Percentiles rank a stretch among this genome's conserved stretches.
These are phyloP conservation scores for Plasmodium chabaudi DNA, from an alignment of 169 alveolate genomes.

Conservation along the genomic window DNA sequence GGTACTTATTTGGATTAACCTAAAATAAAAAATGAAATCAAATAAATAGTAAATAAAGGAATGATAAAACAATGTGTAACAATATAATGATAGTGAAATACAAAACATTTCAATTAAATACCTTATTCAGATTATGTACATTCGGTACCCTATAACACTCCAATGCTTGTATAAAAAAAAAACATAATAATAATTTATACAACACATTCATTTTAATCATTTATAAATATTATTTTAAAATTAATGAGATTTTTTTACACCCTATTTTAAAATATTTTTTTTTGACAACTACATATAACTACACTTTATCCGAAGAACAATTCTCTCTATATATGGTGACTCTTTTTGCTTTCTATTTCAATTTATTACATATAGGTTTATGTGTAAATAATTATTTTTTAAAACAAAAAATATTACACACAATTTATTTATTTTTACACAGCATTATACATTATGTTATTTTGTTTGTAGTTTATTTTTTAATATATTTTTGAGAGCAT, in stretches of 20 bases:
- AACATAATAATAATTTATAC: constrained; percentile 1
- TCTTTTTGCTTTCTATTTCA: no score
- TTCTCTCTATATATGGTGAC: no score
- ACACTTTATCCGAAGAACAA: no score
- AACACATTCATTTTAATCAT: background rate
- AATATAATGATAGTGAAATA: background rate
- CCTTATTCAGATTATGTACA: background rate
- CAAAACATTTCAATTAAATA: background rate
- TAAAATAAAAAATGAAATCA: constrained; percentile 29
- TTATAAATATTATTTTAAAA: background rate
- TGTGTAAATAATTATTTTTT: no score
- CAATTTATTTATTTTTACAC: no score
- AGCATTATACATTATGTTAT: no score
- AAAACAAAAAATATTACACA: no score
- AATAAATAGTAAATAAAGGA: constrained; percentile 1
- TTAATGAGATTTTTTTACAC: background rate
- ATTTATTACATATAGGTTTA: no score
- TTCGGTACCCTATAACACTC: constrained; percentile 23
- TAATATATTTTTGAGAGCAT: no score
- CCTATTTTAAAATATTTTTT: background rate
- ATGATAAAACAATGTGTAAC: background rate
- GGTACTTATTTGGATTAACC: constrained; percentile 16
- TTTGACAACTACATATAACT: no score
- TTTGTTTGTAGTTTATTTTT: no score
- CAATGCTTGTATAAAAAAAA: constrained; percentile 17